These are phyloP conservation scores for Suillus decipiens DNA, from an alignment of 768 basidiomycete species.

Conservation along the genomic window DNA sequence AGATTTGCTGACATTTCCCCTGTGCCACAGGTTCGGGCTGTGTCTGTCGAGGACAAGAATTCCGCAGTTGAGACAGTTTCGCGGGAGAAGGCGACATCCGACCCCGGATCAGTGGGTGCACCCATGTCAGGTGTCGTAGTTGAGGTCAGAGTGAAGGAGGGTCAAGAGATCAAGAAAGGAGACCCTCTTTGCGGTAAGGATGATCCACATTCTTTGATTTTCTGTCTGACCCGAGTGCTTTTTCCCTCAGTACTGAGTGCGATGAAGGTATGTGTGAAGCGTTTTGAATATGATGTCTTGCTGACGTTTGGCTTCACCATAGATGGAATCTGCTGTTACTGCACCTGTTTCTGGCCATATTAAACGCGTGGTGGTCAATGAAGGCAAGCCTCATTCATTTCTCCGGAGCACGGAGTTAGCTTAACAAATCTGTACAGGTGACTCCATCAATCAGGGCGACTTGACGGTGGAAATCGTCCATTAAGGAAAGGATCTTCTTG, in stretches of 20 bases:
- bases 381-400: constrained; percentile 52
- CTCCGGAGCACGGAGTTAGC: constrained; percentile 8
- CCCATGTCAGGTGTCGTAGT: constrained; percentile 99
- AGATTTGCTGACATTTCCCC: constrained; percentile 20
- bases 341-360: constrained; percentile 96
- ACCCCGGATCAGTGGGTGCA: constrained; percentile 96
- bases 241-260: constrained; percentile 76
- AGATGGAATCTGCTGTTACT: constrained; percentile 98
- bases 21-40: constrained; percentile 77
- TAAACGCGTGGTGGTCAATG: constrained; percentile 88
- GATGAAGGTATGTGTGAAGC: constrained; percentile 71
- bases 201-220: constrained; percentile 23
- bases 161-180: constrained; percentile 96
- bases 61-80: constrained; percentile 95
- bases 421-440: constrained; percentile 48
- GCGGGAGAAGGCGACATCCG: constrained; percentile 90
- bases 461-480: constrained; percentile 87
- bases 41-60: constrained; percentile 94
- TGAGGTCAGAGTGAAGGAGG: constrained; percentile 97
- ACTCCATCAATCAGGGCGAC: constrained; percentile 95
- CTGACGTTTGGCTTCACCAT: constrained; percentile 26
- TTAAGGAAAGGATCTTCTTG: constrained; percentile 31
- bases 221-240: constrained; percentile 16
- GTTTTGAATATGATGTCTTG: neutral
- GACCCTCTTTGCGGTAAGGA: constrained; percentile 87